phyloP scores from a whole-genome alignment of 805 yeast genomes.

The Blastobotrys chiropterorum region DNA sequence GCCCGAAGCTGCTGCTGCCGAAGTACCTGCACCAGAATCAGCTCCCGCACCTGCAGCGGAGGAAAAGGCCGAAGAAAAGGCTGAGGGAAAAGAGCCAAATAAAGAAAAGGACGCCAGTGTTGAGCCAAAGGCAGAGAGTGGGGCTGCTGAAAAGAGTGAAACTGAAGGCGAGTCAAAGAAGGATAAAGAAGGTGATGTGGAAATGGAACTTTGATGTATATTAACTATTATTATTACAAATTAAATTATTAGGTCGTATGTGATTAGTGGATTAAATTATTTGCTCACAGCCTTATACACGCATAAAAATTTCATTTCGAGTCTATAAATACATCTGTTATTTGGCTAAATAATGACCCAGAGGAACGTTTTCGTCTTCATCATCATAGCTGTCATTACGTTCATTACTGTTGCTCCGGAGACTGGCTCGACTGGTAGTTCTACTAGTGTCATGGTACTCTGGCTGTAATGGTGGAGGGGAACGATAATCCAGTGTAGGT shows the following conservation, averaged over 20 bases:
- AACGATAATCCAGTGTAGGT: no score
- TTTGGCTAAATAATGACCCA: slow-evolving; percentile 5
- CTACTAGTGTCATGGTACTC: neutral
- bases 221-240: neutral
- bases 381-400: neutral
- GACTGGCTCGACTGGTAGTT: neutral
- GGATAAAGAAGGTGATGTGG: slow-evolving; percentile 31
- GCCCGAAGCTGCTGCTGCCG: neutral
- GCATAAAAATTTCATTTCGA: neutral
- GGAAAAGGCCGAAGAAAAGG: slow-evolving; percentile 1
- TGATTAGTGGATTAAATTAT: no score
- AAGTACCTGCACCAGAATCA: slow-evolving; percentile 7
- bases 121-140: no score
- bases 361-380: slow-evolving; percentile 9
- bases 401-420: neutral
- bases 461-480: neutral
- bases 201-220: slow-evolving; percentile 17
- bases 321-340: neutral
- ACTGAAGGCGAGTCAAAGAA: slow-evolving; percentile 5
- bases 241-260: neutral
- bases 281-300: no score
- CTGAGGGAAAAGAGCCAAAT: no score
- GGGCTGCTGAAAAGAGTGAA: slow-evolving; percentile 18
- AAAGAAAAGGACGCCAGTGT: no score
- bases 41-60: neutral